These are phyloP conservation scores for Lichtheimia ramosa DNA, from an alignment of 371 early-diverging fungal species.

Conservation along the genomic window DNA sequence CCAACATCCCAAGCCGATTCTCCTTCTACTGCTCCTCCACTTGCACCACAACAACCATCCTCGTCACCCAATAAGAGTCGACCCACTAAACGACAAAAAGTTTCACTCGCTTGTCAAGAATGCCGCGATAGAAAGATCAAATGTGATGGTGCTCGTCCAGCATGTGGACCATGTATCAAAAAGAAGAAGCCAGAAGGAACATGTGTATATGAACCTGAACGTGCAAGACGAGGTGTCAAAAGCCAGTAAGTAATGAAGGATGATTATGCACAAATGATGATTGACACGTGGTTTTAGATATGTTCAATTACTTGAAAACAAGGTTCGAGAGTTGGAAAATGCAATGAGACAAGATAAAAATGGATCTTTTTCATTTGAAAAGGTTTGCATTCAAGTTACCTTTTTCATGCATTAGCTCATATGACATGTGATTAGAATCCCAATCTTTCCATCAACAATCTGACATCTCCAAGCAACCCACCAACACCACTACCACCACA, in stretches of 20 bases:
- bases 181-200: constrained; percentile 18
- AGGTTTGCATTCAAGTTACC: too few relatives aligned
- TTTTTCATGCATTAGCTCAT: too few relatives aligned
- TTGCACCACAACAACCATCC: not conserved
- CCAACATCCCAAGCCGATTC: too few relatives aligned
- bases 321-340: constrained; percentile 21
- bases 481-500: too few relatives aligned
- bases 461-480: constrained; percentile 5
- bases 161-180: constrained; percentile 26
- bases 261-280: not conserved
- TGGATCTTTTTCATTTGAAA: not conserved
- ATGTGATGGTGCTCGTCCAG: constrained; percentile 24
- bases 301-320: constrained; percentile 25
- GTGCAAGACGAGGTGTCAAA: constrained; percentile 25
- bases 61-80: not conserved
- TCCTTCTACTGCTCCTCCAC: too few relatives aligned
- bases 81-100: constrained; percentile 24
- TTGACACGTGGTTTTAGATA: constrained; percentile 7
- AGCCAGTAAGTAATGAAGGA: constrained; percentile 17
- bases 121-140: constrained; percentile 25
- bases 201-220: constrained; percentile 23
- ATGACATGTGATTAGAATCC: not conserved
- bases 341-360: constrained; percentile 13
- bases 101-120: constrained; percentile 26
- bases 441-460: constrained; percentile 2